phyloP scores from a whole-genome alignment of 2,329 filamentous ascomycete species.

The Diaporthe sp. region DNA sequence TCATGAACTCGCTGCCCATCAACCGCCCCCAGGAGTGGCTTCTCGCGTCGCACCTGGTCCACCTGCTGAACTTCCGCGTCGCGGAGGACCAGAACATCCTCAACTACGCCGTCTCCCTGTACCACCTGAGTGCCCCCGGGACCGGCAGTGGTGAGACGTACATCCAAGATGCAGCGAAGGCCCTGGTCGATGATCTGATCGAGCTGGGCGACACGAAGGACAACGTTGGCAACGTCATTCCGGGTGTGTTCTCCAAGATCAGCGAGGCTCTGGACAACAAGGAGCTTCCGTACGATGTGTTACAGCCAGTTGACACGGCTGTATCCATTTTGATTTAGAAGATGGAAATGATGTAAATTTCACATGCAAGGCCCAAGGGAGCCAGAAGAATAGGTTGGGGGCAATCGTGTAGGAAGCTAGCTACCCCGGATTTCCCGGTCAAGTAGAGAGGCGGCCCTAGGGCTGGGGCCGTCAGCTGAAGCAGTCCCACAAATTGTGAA shows the following conservation, averaged over 20 bases:
- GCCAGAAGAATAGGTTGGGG: neutral
- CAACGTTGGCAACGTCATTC: neutral
- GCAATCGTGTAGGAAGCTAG: neutral
- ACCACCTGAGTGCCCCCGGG: conserved; percentile 15
- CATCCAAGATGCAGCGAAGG: conserved; percentile 1
- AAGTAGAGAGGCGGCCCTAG: too few species aligned
- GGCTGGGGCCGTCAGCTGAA: too few species aligned
- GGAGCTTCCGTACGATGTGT: conserved; percentile 4
- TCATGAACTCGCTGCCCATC: conserved; percentile 59
- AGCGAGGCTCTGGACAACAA: conserved; percentile 12
- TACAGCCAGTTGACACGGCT: conserved; percentile 10
- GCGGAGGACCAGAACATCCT: conserved; percentile 56
- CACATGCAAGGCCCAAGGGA: neutral
- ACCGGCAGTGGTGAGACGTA: conserved; percentile 5
- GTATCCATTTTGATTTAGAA: conserved; percentile 1
- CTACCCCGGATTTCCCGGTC: too few species aligned
- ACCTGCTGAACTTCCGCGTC: conserved; percentile 60
- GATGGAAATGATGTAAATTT: neutral
- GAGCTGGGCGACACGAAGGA: conserved; percentile 4
- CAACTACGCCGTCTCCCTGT: conserved; percentile 53
- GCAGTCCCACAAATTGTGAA: too few species aligned
- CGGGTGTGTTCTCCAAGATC: conserved; percentile 12
- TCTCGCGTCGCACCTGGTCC: conserved; percentile 59
- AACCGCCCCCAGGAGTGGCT: conserved; percentile 60
- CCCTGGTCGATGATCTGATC: neutral